Evolutionary conservation across 140 eudicot species (phyloP), one percentile per base, ranked within the genome.

Genomic region (Ambrosia hybrid): DNA sequence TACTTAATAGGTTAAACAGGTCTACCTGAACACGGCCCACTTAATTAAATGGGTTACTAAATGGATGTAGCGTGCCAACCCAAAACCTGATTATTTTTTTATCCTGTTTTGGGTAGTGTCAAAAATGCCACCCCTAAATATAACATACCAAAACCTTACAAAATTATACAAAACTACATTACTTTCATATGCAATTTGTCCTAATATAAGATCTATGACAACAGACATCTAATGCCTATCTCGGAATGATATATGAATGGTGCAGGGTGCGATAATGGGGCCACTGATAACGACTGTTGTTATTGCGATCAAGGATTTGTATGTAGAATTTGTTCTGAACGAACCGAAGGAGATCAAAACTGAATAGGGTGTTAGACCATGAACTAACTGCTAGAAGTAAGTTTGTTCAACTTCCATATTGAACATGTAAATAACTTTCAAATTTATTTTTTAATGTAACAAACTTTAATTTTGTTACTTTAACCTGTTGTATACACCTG

Each of bases 181-280:
- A 59, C 45, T n/a, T 30, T 33, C 6, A 37, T 59, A 15, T 51
- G 33, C 39, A 38, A 6, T 15, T 63, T 14, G 8, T 26, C 12
- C 15, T 34, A 7, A 53, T 51, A 21, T 41, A 65, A 39, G 46
- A n/a, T 52, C 8, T 55, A 26, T 13, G 36, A 58, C 43, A 34
- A 45, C 4, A 4, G 38, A 36, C 48, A 16, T 39, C 48, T 77
- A 43, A 71, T 46, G 58, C 9, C 2, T 38, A 9, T 36, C 37
- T 63, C 30, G 41, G 15, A 14, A 67, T 33, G 21, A 68, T 39
- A 6, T n/a, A 21, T 38, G 53, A 68, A 48, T 73, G 71, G 17
- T 82, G 83, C 91, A 92, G 98, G 98, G 98, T 73, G 98, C 96
- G 45, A 87, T 92, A 78, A 88, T 92, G 98, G 98, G 98, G 75